Conservation (phyloP, 805 yeast genomes). For the Nakazawaea populi region DNA sequence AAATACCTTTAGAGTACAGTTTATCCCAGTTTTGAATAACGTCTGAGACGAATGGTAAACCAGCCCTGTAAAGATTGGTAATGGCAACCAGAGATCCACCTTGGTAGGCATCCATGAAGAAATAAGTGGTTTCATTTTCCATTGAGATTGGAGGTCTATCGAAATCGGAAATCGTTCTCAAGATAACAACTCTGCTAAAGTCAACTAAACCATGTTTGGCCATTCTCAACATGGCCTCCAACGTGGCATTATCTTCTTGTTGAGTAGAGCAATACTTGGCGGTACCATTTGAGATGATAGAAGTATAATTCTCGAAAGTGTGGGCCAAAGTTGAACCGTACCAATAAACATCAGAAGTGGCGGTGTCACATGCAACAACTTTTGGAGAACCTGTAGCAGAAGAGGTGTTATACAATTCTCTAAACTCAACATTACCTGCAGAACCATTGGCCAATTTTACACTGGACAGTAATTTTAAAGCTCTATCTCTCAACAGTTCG, state of each 20-base stretch:
- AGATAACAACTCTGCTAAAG: slow-evolving; percentile 48
- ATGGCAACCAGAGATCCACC: slow-evolving; percentile 48
- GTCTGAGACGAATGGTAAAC: slow-evolving; percentile 48
- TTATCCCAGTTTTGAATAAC: slow-evolving; percentile 42
- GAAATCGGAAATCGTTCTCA: slow-evolving; percentile 60
- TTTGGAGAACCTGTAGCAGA: slow-evolving; percentile 46
- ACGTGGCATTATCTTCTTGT: slow-evolving; percentile 63
- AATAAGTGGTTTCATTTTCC: slow-evolving; percentile 38
- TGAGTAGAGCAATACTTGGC: slow-evolving; percentile 57
- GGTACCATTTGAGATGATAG: slow-evolving; percentile 50
- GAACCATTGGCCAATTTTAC: slow-evolving; percentile 41
- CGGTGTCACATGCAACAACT: slow-evolving; percentile 49
- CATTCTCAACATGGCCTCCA: slow-evolving; percentile 53
- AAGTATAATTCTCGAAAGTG: slow-evolving; percentile 41
- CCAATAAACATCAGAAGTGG: slow-evolving; percentile 58
- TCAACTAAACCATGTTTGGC: slow-evolving; percentile 50
- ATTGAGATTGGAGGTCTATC: slow-evolving; percentile 44
- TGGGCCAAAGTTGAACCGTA: slow-evolving; percentile 46
- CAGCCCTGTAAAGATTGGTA: slow-evolving; percentile 47
- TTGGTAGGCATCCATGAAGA: slow-evolving; percentile 41
- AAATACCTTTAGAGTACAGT: slow-evolving; percentile 25
- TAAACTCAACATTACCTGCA: slow-evolving; percentile 34
- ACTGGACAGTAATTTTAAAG: slow-evolving; percentile 42
- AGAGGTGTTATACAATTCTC: slow-evolving; percentile 40
- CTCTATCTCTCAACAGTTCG: slow-evolving; percentile 52